A percentile compares a stretch with the other conserved stretches of the same genome.
phyloP scores from a whole-genome alignment of 441 rosid species.

The Populus hybrid region DNA sequence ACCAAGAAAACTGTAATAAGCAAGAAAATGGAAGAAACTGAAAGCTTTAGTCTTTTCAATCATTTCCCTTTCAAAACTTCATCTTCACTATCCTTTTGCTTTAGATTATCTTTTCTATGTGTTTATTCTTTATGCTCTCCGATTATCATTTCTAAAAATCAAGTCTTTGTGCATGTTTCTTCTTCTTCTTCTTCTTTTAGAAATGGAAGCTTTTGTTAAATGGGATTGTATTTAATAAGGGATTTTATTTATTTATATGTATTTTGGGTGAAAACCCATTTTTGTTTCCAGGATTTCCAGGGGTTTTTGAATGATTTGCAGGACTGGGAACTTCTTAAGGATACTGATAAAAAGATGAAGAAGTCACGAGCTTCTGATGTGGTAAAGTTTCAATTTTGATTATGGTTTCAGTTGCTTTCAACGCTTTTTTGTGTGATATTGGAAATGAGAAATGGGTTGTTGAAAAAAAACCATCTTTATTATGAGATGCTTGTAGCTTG shows the following conservation, averaged over 20 bases:
- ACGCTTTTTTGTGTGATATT: not conserved
- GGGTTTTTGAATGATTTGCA: slow-evolving; percentile 91
- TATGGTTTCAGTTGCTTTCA: not conserved
- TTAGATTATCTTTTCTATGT: not conserved
- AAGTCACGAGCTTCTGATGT: slow-evolving; percentile 42
- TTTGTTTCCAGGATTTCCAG: slow-evolving; percentile 64
- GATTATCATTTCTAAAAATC: not conserved
- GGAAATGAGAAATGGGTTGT: not conserved
- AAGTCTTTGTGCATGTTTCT: not conserved
- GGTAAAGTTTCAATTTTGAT: slow-evolving; percentile 26
- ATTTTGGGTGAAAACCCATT: slow-evolving; percentile 11
- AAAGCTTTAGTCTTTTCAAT: not conserved
- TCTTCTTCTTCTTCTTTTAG: not conserved
- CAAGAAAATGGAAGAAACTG: not conserved
- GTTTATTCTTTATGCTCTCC: not conserved
- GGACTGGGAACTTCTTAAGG: slow-evolving; percentile 82
- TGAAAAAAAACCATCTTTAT: not conserved
- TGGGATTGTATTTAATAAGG: not conserved
- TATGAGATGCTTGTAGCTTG: not conserved
- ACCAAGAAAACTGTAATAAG: not conserved
- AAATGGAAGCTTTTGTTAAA: not conserved
- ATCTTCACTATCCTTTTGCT: not conserved
- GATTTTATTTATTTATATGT: not conserved
- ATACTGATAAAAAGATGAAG: slow-evolving; percentile 56
- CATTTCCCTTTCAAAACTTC: not conserved